phyloP scores from a whole-genome alignment of 2,329 filamentous ascomycete genomes.

The Colletotrichum echinochloae region DNA sequence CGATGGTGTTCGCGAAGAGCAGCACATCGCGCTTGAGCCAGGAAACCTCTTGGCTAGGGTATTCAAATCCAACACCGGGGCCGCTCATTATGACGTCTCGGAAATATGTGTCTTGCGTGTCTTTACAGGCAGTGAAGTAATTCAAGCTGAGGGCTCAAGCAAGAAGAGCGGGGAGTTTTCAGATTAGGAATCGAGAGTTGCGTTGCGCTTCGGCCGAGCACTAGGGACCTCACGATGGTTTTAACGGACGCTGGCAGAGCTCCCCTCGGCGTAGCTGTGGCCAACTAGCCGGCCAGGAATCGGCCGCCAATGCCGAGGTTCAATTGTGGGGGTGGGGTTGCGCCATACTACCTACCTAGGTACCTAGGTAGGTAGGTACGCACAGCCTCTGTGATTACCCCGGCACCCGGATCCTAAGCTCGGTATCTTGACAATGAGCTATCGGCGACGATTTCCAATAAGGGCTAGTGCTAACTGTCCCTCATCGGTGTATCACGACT shows the following conservation, averaged over 20 bases:
- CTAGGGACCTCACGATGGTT: slow-evolving; percentile 31
- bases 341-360: too few relatives aligned
- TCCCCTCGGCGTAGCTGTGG: slow-evolving; percentile 37
- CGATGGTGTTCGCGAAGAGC: slow-evolving; percentile 92
- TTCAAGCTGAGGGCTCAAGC: slow-evolving; percentile 11
- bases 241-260: slow-evolving; percentile 28
- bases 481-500: slow-evolving; percentile 7
- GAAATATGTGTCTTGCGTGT: neutral
- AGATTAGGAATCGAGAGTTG: neutral
- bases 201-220: slow-evolving; percentile 33
- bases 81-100: slow-evolving; percentile 44
- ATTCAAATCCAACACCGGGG: slow-evolving; percentile 80
- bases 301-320: slow-evolving; percentile 40
- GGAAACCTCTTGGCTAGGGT: slow-evolving; percentile 78
- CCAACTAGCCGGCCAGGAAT: slow-evolving; percentile 28
- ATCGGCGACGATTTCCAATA: neutral
- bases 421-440: slow-evolving; percentile 18
- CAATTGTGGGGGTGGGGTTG: slow-evolving; percentile 39
- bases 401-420: slow-evolving; percentile 37
- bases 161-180: neutral
- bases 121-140: neutral
- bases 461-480: neutral
- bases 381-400: slow-evolving; percentile 3
- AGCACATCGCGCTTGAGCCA: slow-evolving; percentile 91
- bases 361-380: too few relatives aligned